phyloP scores from a whole-genome alignment of 176 grass and related monocot species.

The Hsuehochloa calcarea region DNA sequence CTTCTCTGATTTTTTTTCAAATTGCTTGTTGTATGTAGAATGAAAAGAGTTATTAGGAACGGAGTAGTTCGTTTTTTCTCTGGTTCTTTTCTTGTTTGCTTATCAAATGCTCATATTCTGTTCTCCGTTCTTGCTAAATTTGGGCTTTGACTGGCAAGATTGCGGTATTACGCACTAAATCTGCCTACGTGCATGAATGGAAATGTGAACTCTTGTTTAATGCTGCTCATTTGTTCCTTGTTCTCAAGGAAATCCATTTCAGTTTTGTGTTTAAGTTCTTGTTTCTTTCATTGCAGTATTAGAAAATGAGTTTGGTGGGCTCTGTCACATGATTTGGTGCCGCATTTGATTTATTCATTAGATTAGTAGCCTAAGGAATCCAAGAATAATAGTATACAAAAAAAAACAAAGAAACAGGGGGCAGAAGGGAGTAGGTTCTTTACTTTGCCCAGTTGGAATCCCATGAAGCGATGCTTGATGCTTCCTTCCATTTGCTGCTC shows the following conservation, averaged over 20 bases:
- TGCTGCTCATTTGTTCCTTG: background rate
- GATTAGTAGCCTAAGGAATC: slow-evolving; percentile 23
- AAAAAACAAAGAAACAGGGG: slow-evolving; percentile 16
- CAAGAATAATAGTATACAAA: slow-evolving; percentile 3
- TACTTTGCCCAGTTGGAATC: slow-evolving; percentile 47
- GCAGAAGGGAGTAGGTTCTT: slow-evolving; percentile 41
- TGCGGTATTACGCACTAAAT: slow-evolving; percentile 1
- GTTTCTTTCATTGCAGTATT: slow-evolving; percentile 17
- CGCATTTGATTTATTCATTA: slow-evolving; percentile 9
- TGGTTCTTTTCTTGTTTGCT: background rate
- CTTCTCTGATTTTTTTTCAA: background rate
- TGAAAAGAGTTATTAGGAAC: background rate
- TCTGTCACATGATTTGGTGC: slow-evolving; percentile 6
- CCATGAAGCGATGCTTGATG: slow-evolving; percentile 44
- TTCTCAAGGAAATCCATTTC: slow-evolving; percentile 15
- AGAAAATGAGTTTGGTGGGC: slow-evolving; percentile 8
- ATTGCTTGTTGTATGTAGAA: background rate
- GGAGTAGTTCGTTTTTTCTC: background rate
- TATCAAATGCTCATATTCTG: background rate
- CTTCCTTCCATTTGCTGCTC: slow-evolving; percentile 24
- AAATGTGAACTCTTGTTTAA: slow-evolving; percentile 13
- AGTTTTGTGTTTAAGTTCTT: slow-evolving; percentile 21
- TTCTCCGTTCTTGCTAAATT: background rate
- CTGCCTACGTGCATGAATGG: background rate
- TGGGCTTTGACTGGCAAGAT: slow-evolving; percentile 14